A percentile compares a stretch with the other conserved stretches of the same genome.
Conservation (phyloP, 768 basidiomycete genomes). For the Pisolithus tinctorius region DNA sequence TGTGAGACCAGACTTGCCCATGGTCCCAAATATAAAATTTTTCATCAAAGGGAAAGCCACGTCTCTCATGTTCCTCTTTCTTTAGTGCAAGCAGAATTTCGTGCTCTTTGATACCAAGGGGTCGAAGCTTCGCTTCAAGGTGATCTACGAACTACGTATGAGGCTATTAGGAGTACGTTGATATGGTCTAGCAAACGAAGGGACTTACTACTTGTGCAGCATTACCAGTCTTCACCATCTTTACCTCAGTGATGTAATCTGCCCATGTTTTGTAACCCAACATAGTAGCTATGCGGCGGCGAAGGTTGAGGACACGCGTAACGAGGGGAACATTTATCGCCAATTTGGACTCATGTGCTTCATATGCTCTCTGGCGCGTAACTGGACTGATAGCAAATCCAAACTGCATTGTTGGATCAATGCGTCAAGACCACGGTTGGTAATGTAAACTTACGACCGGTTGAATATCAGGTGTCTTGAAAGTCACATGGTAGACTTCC, state of each 20-base stretch:
- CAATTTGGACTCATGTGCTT: conserved; percentile 64
- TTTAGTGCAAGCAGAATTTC: conserved; percentile 66
- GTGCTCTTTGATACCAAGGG: conserved; percentile 63
- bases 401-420: conserved; percentile 39
- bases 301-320: conserved; percentile 58
- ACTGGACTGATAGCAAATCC: conserved; percentile 69
- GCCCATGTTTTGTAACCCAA: conserved; percentile 78
- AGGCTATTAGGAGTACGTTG: background rate
- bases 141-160: conserved; percentile 63
- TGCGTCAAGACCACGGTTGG: background rate
- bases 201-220: conserved; percentile 48
- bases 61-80: conserved; percentile 59
- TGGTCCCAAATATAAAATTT: conserved; percentile 85
- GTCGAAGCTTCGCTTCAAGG: conserved; percentile 64
- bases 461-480: conserved; percentile 78
- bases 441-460: conserved; percentile 47
- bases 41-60: conserved; percentile 57
- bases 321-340: conserved; percentile 65
- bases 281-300: conserved; percentile 60
- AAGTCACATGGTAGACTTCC: conserved; percentile 66
- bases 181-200: background rate
- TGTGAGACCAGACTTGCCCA: conserved; percentile 36
- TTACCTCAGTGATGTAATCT: conserved; percentile 76
- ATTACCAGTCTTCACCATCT: conserved; percentile 74
- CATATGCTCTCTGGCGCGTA: conserved; percentile 59